Conservation (phyloP, 1,284 basidiomycete species). For the Xerocomus nothofagi region DNA sequence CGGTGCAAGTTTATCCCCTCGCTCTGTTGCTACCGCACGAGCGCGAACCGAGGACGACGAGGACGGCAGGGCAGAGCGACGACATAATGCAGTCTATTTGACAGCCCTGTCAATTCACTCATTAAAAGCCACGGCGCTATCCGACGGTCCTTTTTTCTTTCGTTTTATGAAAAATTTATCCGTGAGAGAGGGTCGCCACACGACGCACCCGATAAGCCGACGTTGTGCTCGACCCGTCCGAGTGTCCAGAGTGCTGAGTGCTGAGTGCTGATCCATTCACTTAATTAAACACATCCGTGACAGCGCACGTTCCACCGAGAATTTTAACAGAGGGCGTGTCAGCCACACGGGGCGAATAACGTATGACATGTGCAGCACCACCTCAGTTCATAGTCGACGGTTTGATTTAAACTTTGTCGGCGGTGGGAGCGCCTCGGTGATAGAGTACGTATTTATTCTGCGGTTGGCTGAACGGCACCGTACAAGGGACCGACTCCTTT, state of each 20-base stretch:
- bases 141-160: neutral
- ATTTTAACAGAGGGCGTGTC: slow-evolving; percentile 7
- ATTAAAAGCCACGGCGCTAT: slow-evolving; percentile 14
- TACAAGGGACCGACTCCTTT: no score
- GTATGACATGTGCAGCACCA: neutral
- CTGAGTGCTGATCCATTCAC: no score
- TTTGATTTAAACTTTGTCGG: slow-evolving; percentile 2
- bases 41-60: slow-evolving; percentile 2
- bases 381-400: slow-evolving; percentile 1
- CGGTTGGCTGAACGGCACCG: slow-evolving; percentile 1
- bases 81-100: neutral
- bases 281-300: slow-evolving; percentile 16
- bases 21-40: slow-evolving; percentile 1
- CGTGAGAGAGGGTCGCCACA: slow-evolving; percentile 9
- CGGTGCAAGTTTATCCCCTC: slow-evolving; percentile 1
- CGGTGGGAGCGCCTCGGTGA: neutral
- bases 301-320: slow-evolving; percentile 6
- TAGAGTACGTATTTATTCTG: slow-evolving; percentile 11
- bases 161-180: slow-evolving; percentile 2
- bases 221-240: no score
- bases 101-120: slow-evolving; percentile 14
- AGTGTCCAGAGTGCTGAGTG: no score
- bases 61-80: slow-evolving; percentile 5
- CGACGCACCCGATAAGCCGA: no score
- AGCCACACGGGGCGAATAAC: slow-evolving; percentile 10